A percentile compares a stretch with the other conserved stretches of the same genome.
These are phyloP conservation scores for Penicillium paneum DNA, from an alignment of 2,329 filamentous ascomycete genomes.

Conservation along the genomic window DNA sequence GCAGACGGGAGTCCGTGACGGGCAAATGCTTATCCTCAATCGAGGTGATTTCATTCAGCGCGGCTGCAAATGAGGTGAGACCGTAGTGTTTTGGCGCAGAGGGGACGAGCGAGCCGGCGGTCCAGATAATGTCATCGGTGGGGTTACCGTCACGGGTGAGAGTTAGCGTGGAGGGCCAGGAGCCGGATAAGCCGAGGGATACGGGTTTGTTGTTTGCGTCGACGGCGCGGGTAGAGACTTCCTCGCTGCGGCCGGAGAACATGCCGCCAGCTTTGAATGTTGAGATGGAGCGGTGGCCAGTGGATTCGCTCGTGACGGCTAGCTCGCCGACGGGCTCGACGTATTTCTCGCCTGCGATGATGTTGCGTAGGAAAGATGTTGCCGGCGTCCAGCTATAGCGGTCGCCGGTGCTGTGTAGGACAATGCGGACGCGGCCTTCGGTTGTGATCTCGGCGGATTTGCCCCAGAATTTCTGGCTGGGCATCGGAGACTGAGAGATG, in stretches of 20 bases:
- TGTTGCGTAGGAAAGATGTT: constrained; percentile 88
- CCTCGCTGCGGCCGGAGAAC: constrained; percentile 92
- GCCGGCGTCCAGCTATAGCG: constrained; percentile 84
- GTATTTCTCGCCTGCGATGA: constrained; percentile 97
- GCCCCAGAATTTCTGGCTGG: constrained; percentile 97
- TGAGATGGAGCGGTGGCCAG: constrained; percentile 75
- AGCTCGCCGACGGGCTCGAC: constrained; percentile 91
- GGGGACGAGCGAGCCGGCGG: constrained; percentile 71
- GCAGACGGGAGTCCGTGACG: constrained; percentile 75
- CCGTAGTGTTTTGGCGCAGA: constrained; percentile 80
- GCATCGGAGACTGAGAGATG: constrained; percentile 79
- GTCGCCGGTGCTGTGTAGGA: constrained; percentile 72
- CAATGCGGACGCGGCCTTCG: constrained; percentile 78
- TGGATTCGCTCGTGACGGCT: constrained; percentile 79
- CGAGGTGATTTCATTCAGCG: constrained; percentile 80
- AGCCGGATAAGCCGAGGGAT: constrained; percentile 69
- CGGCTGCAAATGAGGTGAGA: constrained; percentile 79
- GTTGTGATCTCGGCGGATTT: constrained; percentile 94
- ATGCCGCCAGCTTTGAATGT: constrained; percentile 95
- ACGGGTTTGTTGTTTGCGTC: constrained; percentile 64
- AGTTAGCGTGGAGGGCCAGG: constrained; percentile 75
- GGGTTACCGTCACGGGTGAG: constrained; percentile 62
- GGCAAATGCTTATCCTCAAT: constrained; percentile 74
- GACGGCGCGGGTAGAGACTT: constrained; percentile 74
- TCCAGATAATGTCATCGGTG: constrained; percentile 71